Evolutionary conservation across 2,329 filamentous ascomycete species (phyloP).

Genomic region (Claviceps quebecensis): DNA sequence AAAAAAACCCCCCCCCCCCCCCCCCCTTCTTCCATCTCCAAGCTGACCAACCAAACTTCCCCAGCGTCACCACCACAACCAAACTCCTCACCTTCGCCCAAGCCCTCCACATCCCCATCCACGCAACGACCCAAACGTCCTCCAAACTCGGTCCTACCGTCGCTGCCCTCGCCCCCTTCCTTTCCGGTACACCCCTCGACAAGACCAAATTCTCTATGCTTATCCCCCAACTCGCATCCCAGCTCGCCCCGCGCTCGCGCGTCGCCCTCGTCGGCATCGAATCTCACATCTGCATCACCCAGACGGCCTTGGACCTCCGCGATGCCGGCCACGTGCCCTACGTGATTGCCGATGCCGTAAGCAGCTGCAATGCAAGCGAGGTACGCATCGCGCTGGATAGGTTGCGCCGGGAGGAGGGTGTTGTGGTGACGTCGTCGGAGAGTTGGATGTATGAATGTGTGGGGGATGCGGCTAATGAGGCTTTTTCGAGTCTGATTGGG

Average conservation of each 20-base stretch:
- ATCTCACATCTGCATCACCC: slow-evolving; percentile 84
- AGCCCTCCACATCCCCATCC: slow-evolving; percentile 60
- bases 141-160: slow-evolving; percentile 70
- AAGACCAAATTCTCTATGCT: slow-evolving; percentile 89
- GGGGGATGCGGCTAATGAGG: slow-evolving; percentile 60
- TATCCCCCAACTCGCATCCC: slow-evolving; percentile 47
- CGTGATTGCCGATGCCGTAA: slow-evolving; percentile 78
- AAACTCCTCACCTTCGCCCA: slow-evolving; percentile 55
- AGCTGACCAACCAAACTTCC: not conserved
- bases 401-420: slow-evolving; percentile 56
- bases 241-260: slow-evolving; percentile 29
- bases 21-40: not conserved
- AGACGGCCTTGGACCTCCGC: slow-evolving; percentile 76
- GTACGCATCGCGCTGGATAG: slow-evolving; percentile 64
- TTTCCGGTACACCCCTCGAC: slow-evolving; percentile 50
- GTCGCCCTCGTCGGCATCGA: slow-evolving; percentile 84
- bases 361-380: slow-evolving; percentile 73
- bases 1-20: no score
- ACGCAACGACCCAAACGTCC: slow-evolving; percentile 74
- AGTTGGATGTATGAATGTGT: slow-evolving; percentile 80
- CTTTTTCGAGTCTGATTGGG: slow-evolving; percentile 60
- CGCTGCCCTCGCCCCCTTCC: slow-evolving; percentile 46
- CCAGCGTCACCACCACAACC: slow-evolving; percentile 49
- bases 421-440: slow-evolving; percentile 73
- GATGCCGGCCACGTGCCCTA: slow-evolving; percentile 67